Conservation (phyloP, 1,284 basidiomycete species). For the Trichosporon coremiiforme region DNA sequence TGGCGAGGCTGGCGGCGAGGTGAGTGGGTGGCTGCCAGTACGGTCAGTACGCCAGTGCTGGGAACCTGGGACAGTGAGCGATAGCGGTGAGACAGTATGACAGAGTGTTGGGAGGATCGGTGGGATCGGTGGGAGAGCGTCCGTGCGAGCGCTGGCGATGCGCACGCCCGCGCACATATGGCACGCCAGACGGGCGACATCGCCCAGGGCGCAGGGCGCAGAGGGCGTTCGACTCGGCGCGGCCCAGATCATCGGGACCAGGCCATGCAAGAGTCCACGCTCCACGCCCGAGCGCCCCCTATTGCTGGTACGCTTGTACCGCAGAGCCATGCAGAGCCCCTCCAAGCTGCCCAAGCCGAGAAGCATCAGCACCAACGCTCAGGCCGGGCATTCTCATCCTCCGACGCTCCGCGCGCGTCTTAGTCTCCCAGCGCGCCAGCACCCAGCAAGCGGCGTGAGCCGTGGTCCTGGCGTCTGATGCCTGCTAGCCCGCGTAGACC, state of each 20-base stretch:
- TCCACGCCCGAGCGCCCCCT: slow-evolving; percentile 15
- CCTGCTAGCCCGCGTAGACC: background rate
- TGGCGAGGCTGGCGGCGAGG: background rate
- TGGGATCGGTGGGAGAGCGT: slow-evolving; percentile 10
- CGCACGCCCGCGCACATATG: background rate
- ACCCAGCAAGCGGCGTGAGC: background rate
- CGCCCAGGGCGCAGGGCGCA: slow-evolving; percentile 4
- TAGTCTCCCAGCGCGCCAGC: background rate
- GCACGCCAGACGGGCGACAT: background rate
- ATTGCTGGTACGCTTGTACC: background rate
- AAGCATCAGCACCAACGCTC: background rate
- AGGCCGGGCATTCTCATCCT: slow-evolving; percentile 6
- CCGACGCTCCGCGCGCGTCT: background rate
- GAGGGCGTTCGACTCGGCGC: background rate
- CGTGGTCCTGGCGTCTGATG: background rate
- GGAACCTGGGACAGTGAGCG: background rate
- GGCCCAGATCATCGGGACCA: slow-evolving; percentile 7
- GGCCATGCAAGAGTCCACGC: background rate
- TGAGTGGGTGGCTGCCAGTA: background rate
- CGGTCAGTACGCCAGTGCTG: background rate
- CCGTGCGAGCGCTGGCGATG: background rate
- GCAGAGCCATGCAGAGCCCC: background rate
- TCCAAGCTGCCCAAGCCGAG: no score
- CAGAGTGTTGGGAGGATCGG: background rate
- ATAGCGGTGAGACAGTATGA: background rate